Evolutionary conservation across 2,329 filamentous ascomycete genomes (phyloP).

Genomic region (Akanthomyces uredinophilus): DNA sequence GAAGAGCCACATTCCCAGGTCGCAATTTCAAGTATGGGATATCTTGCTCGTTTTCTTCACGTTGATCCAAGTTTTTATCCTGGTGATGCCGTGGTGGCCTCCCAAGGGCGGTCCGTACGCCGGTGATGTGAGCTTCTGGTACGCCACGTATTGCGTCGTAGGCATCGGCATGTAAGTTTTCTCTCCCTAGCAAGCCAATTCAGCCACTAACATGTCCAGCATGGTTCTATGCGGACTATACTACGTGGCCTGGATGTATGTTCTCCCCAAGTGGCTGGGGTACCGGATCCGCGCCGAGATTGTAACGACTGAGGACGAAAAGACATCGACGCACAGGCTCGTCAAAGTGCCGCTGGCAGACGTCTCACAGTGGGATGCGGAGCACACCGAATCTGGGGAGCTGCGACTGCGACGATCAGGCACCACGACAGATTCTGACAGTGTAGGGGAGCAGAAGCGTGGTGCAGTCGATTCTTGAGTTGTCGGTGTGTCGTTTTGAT

Average conservation of each 20-base stretch:
- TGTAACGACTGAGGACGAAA: slow-evolving; percentile 41
- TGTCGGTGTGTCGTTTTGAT: no score
- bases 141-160: slow-evolving; percentile 61
- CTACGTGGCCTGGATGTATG: slow-evolving; percentile 53
- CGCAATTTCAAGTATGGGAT: slow-evolving; percentile 57
- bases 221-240: slow-evolving; percentile 50
- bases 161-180: slow-evolving; percentile 58
- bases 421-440: neutral
- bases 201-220: slow-evolving; percentile 26
- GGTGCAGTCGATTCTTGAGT: no score
- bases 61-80: slow-evolving; percentile 53
- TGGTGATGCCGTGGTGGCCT: slow-evolving; percentile 69
- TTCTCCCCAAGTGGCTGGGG: slow-evolving; percentile 46
- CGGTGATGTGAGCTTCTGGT: slow-evolving; percentile 69
- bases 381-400: slow-evolving; percentile 47
- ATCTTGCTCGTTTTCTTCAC: slow-evolving; percentile 54
- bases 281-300: slow-evolving; percentile 54
- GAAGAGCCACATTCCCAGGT: slow-evolving; percentile 40
- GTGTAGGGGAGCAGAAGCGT: neutral
- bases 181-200: neutral
- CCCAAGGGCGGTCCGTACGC: slow-evolving; percentile 53
- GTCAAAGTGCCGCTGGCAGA: slow-evolving; percentile 49
- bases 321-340: slow-evolving; percentile 41
- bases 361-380: slow-evolving; percentile 51
- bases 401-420: slow-evolving; percentile 16